Base-by-base conservation (phyloP, 495 filamentous ascomycete species). In the Penicillium verhagenii region DNA sequence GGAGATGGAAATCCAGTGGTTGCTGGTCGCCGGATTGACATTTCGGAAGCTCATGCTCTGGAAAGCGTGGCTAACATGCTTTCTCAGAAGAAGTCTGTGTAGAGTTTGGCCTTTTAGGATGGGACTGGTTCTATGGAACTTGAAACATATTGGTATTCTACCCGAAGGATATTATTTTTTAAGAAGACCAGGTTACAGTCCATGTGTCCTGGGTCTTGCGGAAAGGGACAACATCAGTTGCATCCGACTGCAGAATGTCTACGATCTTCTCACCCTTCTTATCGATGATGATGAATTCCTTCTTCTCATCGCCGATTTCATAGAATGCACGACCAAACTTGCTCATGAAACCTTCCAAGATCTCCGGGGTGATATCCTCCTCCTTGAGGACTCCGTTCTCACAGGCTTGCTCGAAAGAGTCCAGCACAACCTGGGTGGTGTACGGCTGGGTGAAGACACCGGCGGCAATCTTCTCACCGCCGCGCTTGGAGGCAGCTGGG, bases 371-470 rank as follows among this genome's bases (percentile, higher is more conserved):
- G n/a, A 95, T 83, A 18, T 86, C 80, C 14, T 81, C 78, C 18
- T 83, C 82, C 44, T 71, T 76, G 14, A 95, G 72, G 39, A 87
- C 72, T n/a, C 85, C 87, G 24, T 82, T 79, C 62, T 82, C 72
- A 19, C 86, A 71, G 8, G 79, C 90, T 61, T 86, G 81, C 68
- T 89, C 87, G 24, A 96, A 77, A 16, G 89, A 88, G 53, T 82
- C 79, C 24, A 96, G 61, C 28, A 93, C 88, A 24, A 88, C 77
- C 51, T 87, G 84, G 13, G 89, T 84, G n/a, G 84, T 85, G 63
- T 85, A 90, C n/a, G 89, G 88, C 68, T 96, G 92, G 7, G 92
- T 96, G 73, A 95, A 96, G 6, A 93, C 87, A 21, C 93, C 92
- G 4, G 89, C 91, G 5, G 91, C 89, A n/a, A 78, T 71, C 71